Evolutionary conservation across 2,329 filamentous ascomycete species (phyloP).

Genomic region (Exserohilum turcica): DNA sequence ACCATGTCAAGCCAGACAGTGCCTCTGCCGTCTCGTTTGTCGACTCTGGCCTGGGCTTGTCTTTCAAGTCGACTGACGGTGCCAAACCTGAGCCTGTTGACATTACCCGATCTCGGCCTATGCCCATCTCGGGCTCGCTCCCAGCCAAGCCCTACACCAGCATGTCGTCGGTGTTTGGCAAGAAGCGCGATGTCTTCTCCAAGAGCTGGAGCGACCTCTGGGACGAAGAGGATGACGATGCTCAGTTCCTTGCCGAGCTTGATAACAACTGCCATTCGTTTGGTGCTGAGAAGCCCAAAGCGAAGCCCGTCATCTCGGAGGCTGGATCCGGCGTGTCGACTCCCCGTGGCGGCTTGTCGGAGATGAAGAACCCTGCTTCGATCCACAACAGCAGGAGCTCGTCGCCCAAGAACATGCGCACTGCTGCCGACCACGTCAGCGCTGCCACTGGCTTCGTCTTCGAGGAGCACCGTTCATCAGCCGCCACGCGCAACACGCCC

Average conservation of each 20-base stretch:
- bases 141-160: constrained; percentile 69
- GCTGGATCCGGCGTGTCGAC: constrained; percentile 54
- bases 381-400: constrained; percentile 56
- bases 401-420: constrained; percentile 47
- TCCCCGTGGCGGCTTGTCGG: constrained; percentile 58
- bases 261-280: constrained; percentile 62
- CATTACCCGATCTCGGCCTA: constrained; percentile 68
- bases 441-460: constrained; percentile 75
- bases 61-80: constrained; percentile 70
- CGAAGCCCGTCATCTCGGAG: constrained; percentile 43
- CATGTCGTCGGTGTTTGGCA: constrained; percentile 80
- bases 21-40: constrained; percentile 83
- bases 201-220: constrained; percentile 99
- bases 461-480: constrained; percentile 61
- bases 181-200: constrained; percentile 77
- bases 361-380: constrained; percentile 59
- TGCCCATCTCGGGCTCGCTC: constrained; percentile 80
- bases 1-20: constrained; percentile 74
- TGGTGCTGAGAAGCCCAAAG: constrained; percentile 44
- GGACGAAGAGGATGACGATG: constrained; percentile 91
- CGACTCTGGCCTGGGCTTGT: constrained; percentile 79
- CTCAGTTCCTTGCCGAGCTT: constrained; percentile 59
- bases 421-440: constrained; percentile 66
- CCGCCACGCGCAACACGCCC: constrained; percentile 62
- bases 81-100: constrained; percentile 54